Base-by-base conservation (phyloP, 108 stramenopile species). In the Aurantiochytrium sp. region DNA sequence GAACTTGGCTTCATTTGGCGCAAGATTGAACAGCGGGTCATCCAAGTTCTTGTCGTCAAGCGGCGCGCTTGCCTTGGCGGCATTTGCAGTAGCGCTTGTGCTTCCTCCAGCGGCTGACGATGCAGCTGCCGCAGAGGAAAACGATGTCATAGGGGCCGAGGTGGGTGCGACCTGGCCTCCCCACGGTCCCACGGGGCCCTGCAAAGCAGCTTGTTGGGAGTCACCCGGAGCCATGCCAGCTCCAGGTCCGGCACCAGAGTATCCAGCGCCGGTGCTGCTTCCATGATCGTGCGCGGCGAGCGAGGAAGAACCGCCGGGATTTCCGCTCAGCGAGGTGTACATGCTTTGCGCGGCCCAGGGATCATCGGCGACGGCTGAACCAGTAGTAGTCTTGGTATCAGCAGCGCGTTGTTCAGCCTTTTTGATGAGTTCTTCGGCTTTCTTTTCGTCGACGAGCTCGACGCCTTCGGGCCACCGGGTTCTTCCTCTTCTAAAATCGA, bases 391-490 rank as follows among this genome's bases (percentile, higher is more conserved):
- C 29, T 25, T 43, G 45, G 58, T 45, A 57, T 90, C 87, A 5
- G 72, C 60, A 60, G 88, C 90, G 12, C 25, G 10, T 19, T 29
- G 23, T 35, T 57, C 58, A 25, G 90, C 90, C 58, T 88, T 69
- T 51, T 90, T 58, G 44, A 90, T 47, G n/a, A 90, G 72, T 43
- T 90, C 90, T 3, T 60, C 87, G 5, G 44, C 72, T 28, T 87
- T 76, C 64, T 90, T 72, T 43, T 42, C 55, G 72, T 88, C 90
- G 44, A 90, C 64, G 53, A 88, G 58, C 47, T 90, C 87, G 16
- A 73, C 72, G 58, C 87, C 87, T 53, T 88, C 45, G 58, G 90
- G 90, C 60, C 59, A 90, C 21, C 87, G 51, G 23, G 29, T 44
- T 5, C 8, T 14, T 8, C 88, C 90, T 1, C 72, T 47, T 42